These are phyloP conservation scores for Aechmea fasciata DNA, from an alignment of 176 grass and related monocot species.

Conservation along the genomic window DNA sequence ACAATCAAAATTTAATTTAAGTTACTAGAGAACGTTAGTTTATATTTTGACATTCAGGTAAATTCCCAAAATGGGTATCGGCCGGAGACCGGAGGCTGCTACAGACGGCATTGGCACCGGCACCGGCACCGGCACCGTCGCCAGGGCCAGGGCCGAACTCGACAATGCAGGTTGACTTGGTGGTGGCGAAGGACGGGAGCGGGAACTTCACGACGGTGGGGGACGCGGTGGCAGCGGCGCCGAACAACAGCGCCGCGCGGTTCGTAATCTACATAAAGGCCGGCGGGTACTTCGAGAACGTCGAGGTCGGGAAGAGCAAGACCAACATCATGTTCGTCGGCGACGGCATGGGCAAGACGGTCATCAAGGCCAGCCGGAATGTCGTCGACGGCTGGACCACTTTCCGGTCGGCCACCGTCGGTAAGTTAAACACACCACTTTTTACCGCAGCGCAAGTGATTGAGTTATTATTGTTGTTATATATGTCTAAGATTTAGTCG, in stretches of 20 bases:
- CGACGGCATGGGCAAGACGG: slow-evolving; percentile 78
- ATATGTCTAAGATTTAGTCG: too few species aligned
- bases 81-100: slow-evolving; percentile 39
- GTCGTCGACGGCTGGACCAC: slow-evolving; percentile 87
- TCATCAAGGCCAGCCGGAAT: slow-evolving; percentile 72
- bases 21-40: too few species aligned
- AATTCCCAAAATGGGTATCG: slow-evolving; percentile 63
- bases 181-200: slow-evolving; percentile 94
- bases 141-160: neutral
- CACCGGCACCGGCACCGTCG: neutral
- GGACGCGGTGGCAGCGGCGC: slow-evolving; percentile 69
- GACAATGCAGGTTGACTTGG: slow-evolving; percentile 15
- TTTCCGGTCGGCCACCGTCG: slow-evolving; percentile 79
- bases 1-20: too few species aligned
- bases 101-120: neutral
- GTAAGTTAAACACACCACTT: slow-evolving; percentile 24
- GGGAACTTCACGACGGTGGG: slow-evolving; percentile 67
- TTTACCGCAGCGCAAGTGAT: neutral
- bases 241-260: slow-evolving; percentile 67
- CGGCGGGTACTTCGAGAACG: slow-evolving; percentile 73
- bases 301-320: slow-evolving; percentile 67
- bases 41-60: neutral
- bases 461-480: neutral
- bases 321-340: slow-evolving; percentile 78
- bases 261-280: slow-evolving; percentile 79